phyloP scores from a whole-genome alignment of 148 eudicot genomes.

The Bassia scoparia region DNA sequence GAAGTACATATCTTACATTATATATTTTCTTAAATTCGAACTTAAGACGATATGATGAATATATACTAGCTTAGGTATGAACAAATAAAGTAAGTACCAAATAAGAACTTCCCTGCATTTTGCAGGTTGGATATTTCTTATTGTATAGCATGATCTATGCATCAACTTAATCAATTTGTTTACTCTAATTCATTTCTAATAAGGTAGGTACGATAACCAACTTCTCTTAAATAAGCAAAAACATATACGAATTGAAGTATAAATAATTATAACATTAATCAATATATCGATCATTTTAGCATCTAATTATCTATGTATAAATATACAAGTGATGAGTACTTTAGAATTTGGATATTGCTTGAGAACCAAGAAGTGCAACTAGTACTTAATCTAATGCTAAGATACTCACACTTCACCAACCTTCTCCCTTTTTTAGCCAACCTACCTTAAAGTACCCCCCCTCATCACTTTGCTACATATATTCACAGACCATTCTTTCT shows the following conservation, averaged over 20 bases:
- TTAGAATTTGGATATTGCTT: slow-evolving; percentile 32
- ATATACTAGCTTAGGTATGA: neutral
- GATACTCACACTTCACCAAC: slow-evolving; percentile 61
- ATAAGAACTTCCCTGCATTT: neutral
- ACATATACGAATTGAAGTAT: neutral
- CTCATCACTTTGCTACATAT: too few relatives aligned
- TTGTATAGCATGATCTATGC: slow-evolving; percentile 10
- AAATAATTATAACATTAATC: neutral
- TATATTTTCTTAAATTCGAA: too few relatives aligned
- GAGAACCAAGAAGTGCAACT: slow-evolving; percentile 30
- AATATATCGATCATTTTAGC: neutral
- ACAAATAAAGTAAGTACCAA: neutral
- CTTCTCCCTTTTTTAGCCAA: slow-evolving; percentile 22
- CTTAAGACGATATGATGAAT: too few relatives aligned
- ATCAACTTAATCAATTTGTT: neutral
- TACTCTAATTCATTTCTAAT: neutral
- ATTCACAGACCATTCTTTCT: slow-evolving; percentile 26
- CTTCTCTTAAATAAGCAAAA: neutral
- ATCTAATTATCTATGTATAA: slow-evolving; percentile 9
- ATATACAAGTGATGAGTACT: neutral
- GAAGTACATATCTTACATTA: too few relatives aligned
- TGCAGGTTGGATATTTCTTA: too few relatives aligned
- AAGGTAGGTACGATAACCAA: slow-evolving; percentile 5
- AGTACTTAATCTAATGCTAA: slow-evolving; percentile 11
- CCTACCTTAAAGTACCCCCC: slow-evolving; percentile 24